Conservation (phyloP, 177 flowering plant genomes). For the Vitis hybrid region DNA sequence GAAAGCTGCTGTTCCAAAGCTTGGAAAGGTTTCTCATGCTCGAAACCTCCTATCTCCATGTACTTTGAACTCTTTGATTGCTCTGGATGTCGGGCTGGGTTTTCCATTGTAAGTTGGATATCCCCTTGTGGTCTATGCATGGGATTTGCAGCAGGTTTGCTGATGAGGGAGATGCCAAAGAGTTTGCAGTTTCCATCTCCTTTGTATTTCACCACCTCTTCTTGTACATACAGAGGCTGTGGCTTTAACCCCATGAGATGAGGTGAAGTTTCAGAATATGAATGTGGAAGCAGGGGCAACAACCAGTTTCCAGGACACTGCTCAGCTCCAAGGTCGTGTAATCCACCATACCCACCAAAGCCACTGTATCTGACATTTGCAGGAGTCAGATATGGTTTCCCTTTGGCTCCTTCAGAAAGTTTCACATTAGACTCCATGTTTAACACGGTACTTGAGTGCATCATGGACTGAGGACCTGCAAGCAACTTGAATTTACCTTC, state of each 20-base stretch:
- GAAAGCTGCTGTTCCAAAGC: constrained; percentile 25
- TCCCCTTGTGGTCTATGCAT: constrained; percentile 10
- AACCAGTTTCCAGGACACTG: constrained; percentile 59
- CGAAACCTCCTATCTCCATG: constrained; percentile 34
- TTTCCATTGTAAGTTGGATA: constrained; percentile 1
- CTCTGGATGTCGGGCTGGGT: constrained; percentile 29
- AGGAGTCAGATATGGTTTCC: constrained; percentile 41
- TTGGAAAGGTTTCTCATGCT: constrained; percentile 50
- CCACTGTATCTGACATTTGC: constrained; percentile 43
- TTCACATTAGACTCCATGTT: constrained; percentile 50
- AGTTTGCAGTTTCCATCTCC: constrained; percentile 64
- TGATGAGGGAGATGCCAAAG: constrained; percentile 67
- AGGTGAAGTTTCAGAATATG: constrained; percentile 36
- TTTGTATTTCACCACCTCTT: constrained; percentile 45
- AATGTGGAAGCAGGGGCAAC: constrained; percentile 49
- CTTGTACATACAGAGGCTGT: constrained; percentile 23
- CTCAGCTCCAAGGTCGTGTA: constrained; percentile 44
- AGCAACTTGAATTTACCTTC: constrained; percentile 46
- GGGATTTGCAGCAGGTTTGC: constrained; percentile 25
- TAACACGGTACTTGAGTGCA: constrained; percentile 49
- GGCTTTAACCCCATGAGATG: constrained; percentile 36
- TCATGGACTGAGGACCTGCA: constrained; percentile 45
- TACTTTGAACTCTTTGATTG: constrained; percentile 47
- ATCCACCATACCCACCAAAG: constrained; percentile 36
- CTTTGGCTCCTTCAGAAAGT: constrained; percentile 30